Base-by-base conservation (phyloP, 495 filamentous ascomycete species). In the Penicillium lividum region DNA sequence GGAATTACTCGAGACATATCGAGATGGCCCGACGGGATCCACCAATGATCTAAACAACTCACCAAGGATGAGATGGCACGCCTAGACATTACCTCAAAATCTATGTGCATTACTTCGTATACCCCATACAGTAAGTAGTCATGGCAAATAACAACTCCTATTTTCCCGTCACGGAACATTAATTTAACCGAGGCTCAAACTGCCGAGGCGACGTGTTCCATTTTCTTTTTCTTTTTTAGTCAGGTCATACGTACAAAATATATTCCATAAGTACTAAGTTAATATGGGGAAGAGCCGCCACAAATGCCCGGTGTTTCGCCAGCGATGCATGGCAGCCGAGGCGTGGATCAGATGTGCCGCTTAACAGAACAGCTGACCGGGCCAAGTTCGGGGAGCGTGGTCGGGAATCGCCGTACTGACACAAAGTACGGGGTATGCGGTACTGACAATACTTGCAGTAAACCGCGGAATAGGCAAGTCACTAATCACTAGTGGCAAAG, bases 401-500 rank as follows among this genome's bases (percentile, higher is more conserved):
- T 52, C 57, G 50, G 53, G 47, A 44, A 42, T 44, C 36, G 34
- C 51, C 45, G 36, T 31, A 49, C 38, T 16, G 27, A 40, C 13
- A 31, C 15, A 29, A 22, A 22, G 22, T 22, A 22, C 22, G 22
- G 22, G 27, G 46, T 49, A 49, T 31, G 6, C 11, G 28, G 13
- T 49, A 49, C 46, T 29, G 46, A 31, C 28, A 49, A 49, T 49
- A 49, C 46, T 31, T 33, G 16, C 38, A 16, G 16, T 59, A 53
- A 48, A 5, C 9, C 36, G 45, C 15, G n/a, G 44, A 36, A 34
- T 31, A 36, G 45, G 28, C n/a, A 57, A 42, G 53, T 40, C 43
- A 44, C 34, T 33, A 18, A 30, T 45, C 7, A 51, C 58, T 47
- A 40, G 63, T 66, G 66, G 60, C 56, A 33, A 56, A 64, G 61